Conservation (phyloP, 805 yeast species). For the Saturnispora quitensis region DNA sequence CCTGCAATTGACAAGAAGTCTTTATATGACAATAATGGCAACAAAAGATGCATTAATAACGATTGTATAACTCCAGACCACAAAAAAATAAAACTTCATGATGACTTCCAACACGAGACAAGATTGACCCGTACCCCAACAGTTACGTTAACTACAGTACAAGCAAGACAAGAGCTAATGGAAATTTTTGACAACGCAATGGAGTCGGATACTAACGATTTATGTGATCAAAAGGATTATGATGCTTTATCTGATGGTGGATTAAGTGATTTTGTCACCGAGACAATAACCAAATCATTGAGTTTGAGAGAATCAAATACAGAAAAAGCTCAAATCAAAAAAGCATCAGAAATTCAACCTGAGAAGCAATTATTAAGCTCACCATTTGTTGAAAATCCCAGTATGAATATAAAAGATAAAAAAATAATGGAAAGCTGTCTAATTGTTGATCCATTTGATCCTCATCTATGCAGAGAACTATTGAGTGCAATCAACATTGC, state of each 20-base stretch:
- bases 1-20: neutral
- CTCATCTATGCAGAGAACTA: conserved; percentile 24
- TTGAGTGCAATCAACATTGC: conserved; percentile 1
- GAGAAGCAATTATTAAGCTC: conserved; percentile 32
- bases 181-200: conserved; percentile 61
- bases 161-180: conserved; percentile 65
- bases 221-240: conserved; percentile 2
- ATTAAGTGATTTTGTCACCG: conserved; percentile 37
- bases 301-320: conserved; percentile 9
- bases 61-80: conserved; percentile 4
- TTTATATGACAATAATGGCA: neutral
- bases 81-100: conserved; percentile 1
- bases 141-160: conserved; percentile 63
- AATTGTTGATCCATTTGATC: conserved; percentile 34
- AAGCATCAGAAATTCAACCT: neutral
- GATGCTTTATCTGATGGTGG: conserved; percentile 15
- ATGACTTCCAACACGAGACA: conserved; percentile 6
- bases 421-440: conserved; percentile 9
- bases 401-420: neutral
- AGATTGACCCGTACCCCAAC: conserved; percentile 57
- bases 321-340: neutral
- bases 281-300: conserved; percentile 31
- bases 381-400: conserved; percentile 35
- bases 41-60: neutral
- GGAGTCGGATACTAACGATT: neutral